phyloP scores from a whole-genome alignment of 2,329 filamentous ascomycete genomes.

The Bretziella fagacearum region DNA sequence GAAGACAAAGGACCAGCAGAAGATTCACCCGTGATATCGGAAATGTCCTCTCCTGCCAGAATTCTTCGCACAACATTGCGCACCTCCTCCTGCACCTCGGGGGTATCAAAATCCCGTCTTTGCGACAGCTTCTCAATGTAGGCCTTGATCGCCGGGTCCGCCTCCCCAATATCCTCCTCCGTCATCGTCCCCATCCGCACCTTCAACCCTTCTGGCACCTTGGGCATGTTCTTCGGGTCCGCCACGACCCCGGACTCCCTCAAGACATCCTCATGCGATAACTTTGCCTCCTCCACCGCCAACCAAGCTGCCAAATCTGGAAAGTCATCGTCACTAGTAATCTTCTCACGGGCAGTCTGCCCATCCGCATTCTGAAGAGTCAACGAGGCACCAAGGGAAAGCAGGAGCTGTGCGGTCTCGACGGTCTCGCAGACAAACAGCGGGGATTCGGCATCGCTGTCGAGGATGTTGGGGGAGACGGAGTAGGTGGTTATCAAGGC shows the following conservation, averaged over 20 bases:
- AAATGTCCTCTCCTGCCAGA: slow-evolving; percentile 46
- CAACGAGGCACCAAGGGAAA: slow-evolving; percentile 61
- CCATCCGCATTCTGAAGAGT: slow-evolving; percentile 53
- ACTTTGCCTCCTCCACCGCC: slow-evolving; percentile 19
- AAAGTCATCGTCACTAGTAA: slow-evolving; percentile 62
- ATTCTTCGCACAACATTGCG: slow-evolving; percentile 67
- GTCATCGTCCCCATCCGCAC: slow-evolving; percentile 63
- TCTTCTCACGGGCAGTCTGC: slow-evolving; percentile 63
- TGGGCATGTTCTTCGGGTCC: slow-evolving; percentile 17
- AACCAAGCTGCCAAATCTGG: slow-evolving; percentile 62
- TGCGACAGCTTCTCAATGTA: slow-evolving; percentile 80
- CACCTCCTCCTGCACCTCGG: slow-evolving; percentile 63
- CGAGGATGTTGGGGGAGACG: slow-evolving; percentile 63
- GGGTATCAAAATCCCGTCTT: slow-evolving; percentile 65
- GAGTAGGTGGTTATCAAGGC: slow-evolving; percentile 57
- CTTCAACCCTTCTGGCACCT: slow-evolving; percentile 51
- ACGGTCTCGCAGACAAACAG: slow-evolving; percentile 78
- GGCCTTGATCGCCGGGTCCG: slow-evolving; percentile 67
- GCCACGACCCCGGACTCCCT: slow-evolving; percentile 20
- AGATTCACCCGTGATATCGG: slow-evolving; percentile 23
- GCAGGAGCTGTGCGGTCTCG: slow-evolving; percentile 58
- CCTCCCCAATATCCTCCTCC: slow-evolving; percentile 34
- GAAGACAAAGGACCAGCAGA: neutral
- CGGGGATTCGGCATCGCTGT: slow-evolving; percentile 89
- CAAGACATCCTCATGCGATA: slow-evolving; percentile 14